Conservation (phyloP, 2,329 filamentous ascomycete genomes). For the Paecilomyces formosus region DNA sequence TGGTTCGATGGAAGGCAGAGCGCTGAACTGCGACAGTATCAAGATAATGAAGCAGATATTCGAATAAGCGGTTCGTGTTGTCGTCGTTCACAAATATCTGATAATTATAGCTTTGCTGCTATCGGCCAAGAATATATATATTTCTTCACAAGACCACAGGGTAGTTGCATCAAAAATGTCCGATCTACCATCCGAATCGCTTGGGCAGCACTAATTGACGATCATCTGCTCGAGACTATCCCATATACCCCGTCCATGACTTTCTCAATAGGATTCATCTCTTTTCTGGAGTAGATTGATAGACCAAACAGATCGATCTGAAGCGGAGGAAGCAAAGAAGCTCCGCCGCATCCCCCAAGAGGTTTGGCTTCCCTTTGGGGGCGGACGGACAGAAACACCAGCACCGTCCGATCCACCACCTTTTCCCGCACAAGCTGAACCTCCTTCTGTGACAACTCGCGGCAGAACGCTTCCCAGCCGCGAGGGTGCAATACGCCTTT, state of each 20-base stretch:
- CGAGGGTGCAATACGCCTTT: slow-evolving; percentile 11
- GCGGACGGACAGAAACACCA: not conserved
- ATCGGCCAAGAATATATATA: not conserved
- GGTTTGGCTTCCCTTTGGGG: slow-evolving; percentile 1
- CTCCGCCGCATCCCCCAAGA: slow-evolving; percentile 1
- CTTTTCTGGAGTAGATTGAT: not conserved
- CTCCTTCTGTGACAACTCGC: slow-evolving; percentile 10
- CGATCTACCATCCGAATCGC: not conserved
- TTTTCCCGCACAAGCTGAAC: slow-evolving; percentile 7
- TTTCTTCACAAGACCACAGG: not conserved
- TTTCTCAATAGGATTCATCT: not conserved
- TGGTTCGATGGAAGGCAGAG: not conserved
- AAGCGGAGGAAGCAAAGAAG: not conserved
- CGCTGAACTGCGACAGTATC: no score
- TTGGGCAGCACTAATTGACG: not conserved
- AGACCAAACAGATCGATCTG: not conserved
- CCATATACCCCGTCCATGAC: not conserved
- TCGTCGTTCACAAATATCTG: no score
- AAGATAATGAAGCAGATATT: no score
- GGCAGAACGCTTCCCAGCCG: slow-evolving; percentile 13
- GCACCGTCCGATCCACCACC: slow-evolving; percentile 3
- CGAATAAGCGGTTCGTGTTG: not conserved
- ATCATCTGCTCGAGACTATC: not conserved
- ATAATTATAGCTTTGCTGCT: no score
- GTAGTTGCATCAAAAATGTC: not conserved